Base-by-base conservation (phyloP, 768 basidiomycete genomes). In the Phylloporus sp. region DNA sequence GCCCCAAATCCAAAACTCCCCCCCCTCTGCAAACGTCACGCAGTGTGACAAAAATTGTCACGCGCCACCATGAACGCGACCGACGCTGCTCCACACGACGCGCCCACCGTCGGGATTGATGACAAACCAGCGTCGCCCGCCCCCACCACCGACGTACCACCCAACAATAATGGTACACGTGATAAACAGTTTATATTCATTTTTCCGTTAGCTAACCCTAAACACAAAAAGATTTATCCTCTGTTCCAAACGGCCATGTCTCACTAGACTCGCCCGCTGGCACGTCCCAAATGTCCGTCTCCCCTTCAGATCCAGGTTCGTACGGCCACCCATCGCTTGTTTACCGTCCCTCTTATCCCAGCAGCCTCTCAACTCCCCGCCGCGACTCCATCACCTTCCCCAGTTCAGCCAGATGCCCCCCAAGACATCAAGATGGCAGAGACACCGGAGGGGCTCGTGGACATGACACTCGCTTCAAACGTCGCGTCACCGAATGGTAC, bases 21-120 rank as follows among this genome's bases (percentile, higher is more conserved):
- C 75, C 67, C 67, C 70, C 70, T 66, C 62, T 64, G 39, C 48
- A 64, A 61, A 56, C 52, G 78, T 80, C 75, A 80, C 79, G 67
- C 74, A 60, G 82, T 84, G 81, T 65, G 64, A 86, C 84, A 51
- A 57, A 63, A 56, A 51, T 24, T 58, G 83, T 86, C 82, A 85
- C 84, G 75, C 77, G 72, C 71, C 72, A 71, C 74, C 72, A 84
- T 84, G 82, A 76, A 75, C 77, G 76, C 76, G 76, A 59, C 61
- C 48, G 59, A 66, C 56, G 46, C 49, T 57, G 17, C 55, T 50
- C 60, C 53, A 56, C 54, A 48, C 61, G 44, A 52, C 57, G 59
- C 64, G 64, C 64, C 57, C 61, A 45, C 54, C 53, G 49, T 54
- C 57, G 57, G 53, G 55, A 38, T 44, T 47, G 57, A 65, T 60